A percentile compares a stretch with the other conserved stretches of the same genome.
Conservation (phyloP, 257 asterid genomes). For the Paraleonurus japonicus region DNA sequence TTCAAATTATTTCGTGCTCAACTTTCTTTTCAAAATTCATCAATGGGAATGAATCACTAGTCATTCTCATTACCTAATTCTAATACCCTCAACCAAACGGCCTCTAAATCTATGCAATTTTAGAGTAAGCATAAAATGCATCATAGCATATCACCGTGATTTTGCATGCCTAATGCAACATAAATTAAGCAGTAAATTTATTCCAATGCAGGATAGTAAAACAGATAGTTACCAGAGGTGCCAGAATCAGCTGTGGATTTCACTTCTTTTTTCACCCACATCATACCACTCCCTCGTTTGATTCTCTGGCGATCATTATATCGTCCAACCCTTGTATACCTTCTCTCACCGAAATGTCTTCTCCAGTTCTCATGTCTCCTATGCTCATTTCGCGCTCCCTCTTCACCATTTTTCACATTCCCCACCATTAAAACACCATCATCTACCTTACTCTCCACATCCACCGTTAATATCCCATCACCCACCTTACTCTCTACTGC, state of each 20-base stretch:
- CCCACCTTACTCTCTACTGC: constrained; percentile 12
- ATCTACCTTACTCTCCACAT: neutral
- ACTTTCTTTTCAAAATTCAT: no score
- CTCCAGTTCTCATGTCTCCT: constrained; percentile 14
- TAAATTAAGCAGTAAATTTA: neutral
- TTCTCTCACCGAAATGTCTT: constrained; percentile 20
- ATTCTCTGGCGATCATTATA: neutral
- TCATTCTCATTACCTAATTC: no score
- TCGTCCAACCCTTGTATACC: constrained; percentile 17
- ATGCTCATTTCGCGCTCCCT: constrained; percentile 3
- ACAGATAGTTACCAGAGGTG: constrained; percentile 32
- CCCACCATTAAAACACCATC: constrained; percentile 19
- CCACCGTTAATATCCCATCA: constrained; percentile 14
- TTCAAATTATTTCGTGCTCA: no score
- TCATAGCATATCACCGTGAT: neutral
- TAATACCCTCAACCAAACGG: no score
- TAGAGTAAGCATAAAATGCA: neutral
- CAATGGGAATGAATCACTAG: no score
- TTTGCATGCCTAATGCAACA: constrained; percentile 8
- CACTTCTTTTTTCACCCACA: constrained; percentile 57
- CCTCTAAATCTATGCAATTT: neutral
- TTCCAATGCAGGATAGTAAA: neutral
- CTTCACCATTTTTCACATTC: constrained; percentile 18
- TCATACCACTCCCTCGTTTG: constrained; percentile 23
- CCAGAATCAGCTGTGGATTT: constrained; percentile 28